Evolutionary conservation across 331 rosid genomes (phyloP).

Genomic region (Phaseolus coccineus): DNA sequence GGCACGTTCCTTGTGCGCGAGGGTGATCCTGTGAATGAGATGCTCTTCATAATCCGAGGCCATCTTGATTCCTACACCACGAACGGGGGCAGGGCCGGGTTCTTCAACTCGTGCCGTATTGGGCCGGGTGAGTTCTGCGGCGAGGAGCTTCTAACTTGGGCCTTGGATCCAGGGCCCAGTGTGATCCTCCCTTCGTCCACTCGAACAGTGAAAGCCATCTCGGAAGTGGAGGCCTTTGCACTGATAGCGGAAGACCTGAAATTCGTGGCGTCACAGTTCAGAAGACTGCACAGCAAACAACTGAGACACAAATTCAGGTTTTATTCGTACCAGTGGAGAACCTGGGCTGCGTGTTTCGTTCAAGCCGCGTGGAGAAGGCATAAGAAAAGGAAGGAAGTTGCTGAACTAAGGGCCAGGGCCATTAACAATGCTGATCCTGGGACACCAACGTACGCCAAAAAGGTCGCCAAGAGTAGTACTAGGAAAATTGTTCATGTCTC

Average conservation of each 20-base stretch:
- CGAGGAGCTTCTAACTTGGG: slow-evolving; percentile 95
- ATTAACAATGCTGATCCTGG: slow-evolving; percentile 36
- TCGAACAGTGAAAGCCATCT: slow-evolving; percentile 78
- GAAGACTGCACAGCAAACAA: slow-evolving; percentile 85
- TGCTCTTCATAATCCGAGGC: slow-evolving; percentile 92
- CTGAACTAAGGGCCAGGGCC: slow-evolving; percentile 61
- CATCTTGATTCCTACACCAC: slow-evolving; percentile 96
- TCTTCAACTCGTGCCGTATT: slow-evolving; percentile 85
- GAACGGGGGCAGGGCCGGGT: slow-evolving; percentile 92
- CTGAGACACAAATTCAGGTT: slow-evolving; percentile 85
- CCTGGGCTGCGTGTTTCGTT: slow-evolving; percentile 87
- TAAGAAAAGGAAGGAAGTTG: slow-evolving; percentile 66
- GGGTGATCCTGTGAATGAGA: slow-evolving; percentile 93
- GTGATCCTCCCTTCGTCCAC: slow-evolving; percentile 84
- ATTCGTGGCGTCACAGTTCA: slow-evolving; percentile 87
- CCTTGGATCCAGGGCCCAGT: slow-evolving; percentile 82
- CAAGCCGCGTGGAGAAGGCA: slow-evolving; percentile 88
- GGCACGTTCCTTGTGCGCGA: slow-evolving; percentile 86
- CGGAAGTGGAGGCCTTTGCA: slow-evolving; percentile 97
- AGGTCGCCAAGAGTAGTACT: slow-evolving; percentile 41
- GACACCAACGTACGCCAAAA: slow-evolving; percentile 46
- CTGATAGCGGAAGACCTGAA: slow-evolving; percentile 85
- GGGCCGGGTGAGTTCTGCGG: slow-evolving; percentile 97
- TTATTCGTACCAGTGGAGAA: slow-evolving; percentile 93
- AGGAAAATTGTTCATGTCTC: slow-evolving; percentile 52